Base-by-base conservation (phyloP, 108 stramenopile genomes). In the Epipyxis sp. region DNA sequence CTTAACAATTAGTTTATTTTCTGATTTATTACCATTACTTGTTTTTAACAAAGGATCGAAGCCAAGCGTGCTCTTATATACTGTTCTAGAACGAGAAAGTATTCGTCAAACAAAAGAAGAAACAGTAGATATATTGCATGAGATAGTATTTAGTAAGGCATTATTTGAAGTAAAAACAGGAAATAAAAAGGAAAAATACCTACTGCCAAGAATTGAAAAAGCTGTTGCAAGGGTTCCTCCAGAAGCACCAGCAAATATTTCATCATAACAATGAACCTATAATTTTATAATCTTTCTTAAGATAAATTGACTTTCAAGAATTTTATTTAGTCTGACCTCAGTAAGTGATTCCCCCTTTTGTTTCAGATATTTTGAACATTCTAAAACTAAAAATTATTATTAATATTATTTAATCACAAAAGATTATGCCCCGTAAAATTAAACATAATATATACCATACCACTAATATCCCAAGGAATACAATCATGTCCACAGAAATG, bases 401-500 rank as follows among this genome's bases (percentile, higher is more conserved):
- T 20, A 68, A 68, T 16, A 20, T 13, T 25, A n/a, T n/a, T n/a
- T 57, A 57, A 57, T 20, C 25, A 25, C 16, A 25, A 25, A 25
- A 16, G 54, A 25, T 57, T 25, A 57, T 16, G 20, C 65, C 40
- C 41, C 20, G 35, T 20, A 13, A 20, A 13, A 68, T 68, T 13
- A 41, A 68, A 20, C 20, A 16, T 68, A 25, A 40, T 40, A 37
- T 20, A 41, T 25, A 37, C 41, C n/a, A n/a, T n/a, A 68, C 65
- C 10, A 39, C 10, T 6, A 39, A 94, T 43, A 87, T 96, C 93
- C 90, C 91, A 92, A 1, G 95, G 95, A 40, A 96, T 80, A 39
- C 83, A 91, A 82, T 96, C 95, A 79, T 91, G 85, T 40, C 95
- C 95, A 69, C 89, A 88, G 44, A 91, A 78, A 61, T 88, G 88